Evolutionary conservation across 805 yeast species (phyloP), one percentile per base, ranked within the genome.

Genomic region (Candida andamanensis): DNA sequence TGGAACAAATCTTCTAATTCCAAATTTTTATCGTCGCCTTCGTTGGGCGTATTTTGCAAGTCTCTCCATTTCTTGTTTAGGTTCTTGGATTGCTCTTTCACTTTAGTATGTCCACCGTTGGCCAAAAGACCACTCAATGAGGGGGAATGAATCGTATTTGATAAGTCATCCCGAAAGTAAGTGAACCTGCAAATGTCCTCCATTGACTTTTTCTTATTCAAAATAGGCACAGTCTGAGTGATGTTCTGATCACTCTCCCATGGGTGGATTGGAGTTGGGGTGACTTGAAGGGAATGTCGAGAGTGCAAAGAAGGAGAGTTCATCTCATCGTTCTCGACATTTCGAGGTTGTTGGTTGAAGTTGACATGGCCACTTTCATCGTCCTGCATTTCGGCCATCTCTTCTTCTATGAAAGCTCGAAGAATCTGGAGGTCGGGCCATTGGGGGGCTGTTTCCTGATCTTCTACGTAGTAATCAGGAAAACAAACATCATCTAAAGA

Each of bases 401-500:
- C 36, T 28, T 28, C 20, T 4, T 26, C 32, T 13, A 28, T 17
- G 57, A 78, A 90, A 40, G 87, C 95, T 42, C 79, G 80, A 42
- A 90, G 61, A 0, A 84, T 75, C 19, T 63, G 50, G 12, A 85
- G 62, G 49, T 92, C 97, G 1, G 97, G 98, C 97, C 97, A 90
- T 28, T 55, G 47, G 3, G 36, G 11, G 8, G 5, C 13, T 40
- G 60, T 64, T 4, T 38, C 33, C 16, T 40, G 39, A 21, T 46
- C 37, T 26, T 49, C 50, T 15, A 50, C 54, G 28, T 73, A 75
- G 41, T 80, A 87, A 23, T 87, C 67, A 0, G 95, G 95, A 54
- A 86, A 77, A 50, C 96, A 90, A 16, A 90, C 98, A 57, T 90
- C 98, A 51, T 82, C 89, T 37, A 90, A 60, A 1, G 95, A 84